Conservation (phyloP, 176 grass and related monocot genomes). For the Thalia dealbata region DNA sequence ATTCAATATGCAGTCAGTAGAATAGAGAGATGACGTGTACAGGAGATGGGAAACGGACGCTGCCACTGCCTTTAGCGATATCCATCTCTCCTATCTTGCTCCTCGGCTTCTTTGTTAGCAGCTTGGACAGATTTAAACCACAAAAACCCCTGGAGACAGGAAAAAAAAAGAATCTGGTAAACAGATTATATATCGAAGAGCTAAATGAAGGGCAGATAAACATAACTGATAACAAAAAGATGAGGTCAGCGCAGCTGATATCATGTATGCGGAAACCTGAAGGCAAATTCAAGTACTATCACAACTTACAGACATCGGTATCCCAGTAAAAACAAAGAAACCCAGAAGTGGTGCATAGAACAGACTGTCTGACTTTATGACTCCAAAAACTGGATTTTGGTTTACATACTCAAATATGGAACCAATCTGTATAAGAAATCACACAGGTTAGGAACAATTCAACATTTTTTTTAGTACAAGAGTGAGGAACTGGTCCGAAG, state of each 20-base stretch:
- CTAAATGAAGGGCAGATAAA: not conserved
- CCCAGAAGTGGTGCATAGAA: conserved; percentile 81
- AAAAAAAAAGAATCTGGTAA: not conserved
- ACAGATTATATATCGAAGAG: not conserved
- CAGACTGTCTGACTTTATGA: conserved; percentile 58
- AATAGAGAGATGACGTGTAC: not conserved
- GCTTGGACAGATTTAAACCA: conserved; percentile 87
- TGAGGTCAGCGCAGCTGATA: not conserved
- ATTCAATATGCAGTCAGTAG: not conserved
- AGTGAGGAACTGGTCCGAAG: not conserved
- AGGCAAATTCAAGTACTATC: not conserved
- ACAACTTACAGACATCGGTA: conserved; percentile 71
- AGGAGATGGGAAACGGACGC: not conserved
- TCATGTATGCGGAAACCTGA: not conserved
- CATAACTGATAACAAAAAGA: not conserved
- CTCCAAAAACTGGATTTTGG: conserved; percentile 68
- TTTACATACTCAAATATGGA: conserved; percentile 91
- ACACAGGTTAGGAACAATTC: not conserved
- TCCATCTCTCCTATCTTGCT: conserved; percentile 74
- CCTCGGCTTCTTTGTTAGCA: conserved; percentile 73
- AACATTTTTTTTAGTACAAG: not conserved
- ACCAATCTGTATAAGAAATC: conserved; percentile 47
- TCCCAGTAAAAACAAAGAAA: conserved; percentile 89
- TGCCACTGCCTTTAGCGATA: conserved; percentile 22
- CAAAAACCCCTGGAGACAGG: conserved; percentile 43